Percentiles rank a stretch among this genome's conserved stretches.
Evolutionary conservation across 495 filamentous ascomycete species (phyloP).

Genomic region (Delitschia confertaspora): DNA sequence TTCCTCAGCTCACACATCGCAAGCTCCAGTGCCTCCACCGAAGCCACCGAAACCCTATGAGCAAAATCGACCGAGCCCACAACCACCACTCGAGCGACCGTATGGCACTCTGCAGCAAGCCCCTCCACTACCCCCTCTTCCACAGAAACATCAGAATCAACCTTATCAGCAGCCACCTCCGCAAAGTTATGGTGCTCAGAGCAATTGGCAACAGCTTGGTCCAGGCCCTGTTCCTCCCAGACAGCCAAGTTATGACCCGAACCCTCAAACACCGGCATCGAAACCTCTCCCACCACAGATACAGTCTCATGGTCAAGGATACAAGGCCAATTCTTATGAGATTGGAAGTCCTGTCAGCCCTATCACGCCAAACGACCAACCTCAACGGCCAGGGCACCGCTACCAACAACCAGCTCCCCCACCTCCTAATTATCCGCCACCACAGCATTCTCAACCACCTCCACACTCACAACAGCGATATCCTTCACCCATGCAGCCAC

Average conservation of each 20-base stretch:
- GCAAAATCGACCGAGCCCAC: slow-evolving; percentile 15
- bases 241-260: slow-evolving; percentile 18
- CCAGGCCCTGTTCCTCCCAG: slow-evolving; percentile 4
- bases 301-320: slow-evolving; percentile 12
- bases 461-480: slow-evolving; percentile 4
- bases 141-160: slow-evolving; percentile 10
- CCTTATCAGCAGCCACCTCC: slow-evolving; percentile 9
- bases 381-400: slow-evolving; percentile 4
- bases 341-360: slow-evolving; percentile 27
- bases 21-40: slow-evolving; percentile 36
- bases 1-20: slow-evolving; percentile 34
- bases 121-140: slow-evolving; percentile 27
- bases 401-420: slow-evolving; percentile 17
- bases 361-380: slow-evolving; percentile 18
- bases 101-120: slow-evolving; percentile 16
- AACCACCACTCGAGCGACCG: slow-evolving; percentile 17
- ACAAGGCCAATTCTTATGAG: slow-evolving; percentile 15
- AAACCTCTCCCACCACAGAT: slow-evolving; percentile 12
- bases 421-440: slow-evolving; percentile 2
- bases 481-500: slow-evolving; percentile 7
- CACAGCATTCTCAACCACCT: slow-evolving; percentile 7
- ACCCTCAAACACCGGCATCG: slow-evolving; percentile 6
- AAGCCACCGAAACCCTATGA: slow-evolving; percentile 34
- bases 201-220: slow-evolving; percentile 16
- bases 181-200: slow-evolving; percentile 2